phyloP scores from a whole-genome alignment of 257 asterid genomes.

The Lycium ferocissimum region DNA sequence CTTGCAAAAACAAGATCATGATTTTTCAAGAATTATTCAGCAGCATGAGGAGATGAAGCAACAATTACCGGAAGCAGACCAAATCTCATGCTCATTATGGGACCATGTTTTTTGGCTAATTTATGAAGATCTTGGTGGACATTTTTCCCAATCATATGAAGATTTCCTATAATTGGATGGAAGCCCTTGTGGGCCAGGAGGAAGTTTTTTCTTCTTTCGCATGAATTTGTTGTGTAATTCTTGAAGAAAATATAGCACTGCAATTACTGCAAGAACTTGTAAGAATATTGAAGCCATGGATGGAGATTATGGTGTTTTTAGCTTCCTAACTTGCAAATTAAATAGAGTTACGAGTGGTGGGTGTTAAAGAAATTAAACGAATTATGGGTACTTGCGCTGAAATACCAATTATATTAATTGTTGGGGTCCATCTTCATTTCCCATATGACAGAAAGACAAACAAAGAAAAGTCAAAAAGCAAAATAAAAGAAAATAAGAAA shows the following conservation, averaged over 20 bases:
- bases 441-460: too few species aligned
- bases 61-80: slow-evolving; percentile 25
- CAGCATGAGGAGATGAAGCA: slow-evolving; percentile 39
- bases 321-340: background rate
- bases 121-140: slow-evolving; percentile 30
- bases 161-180: background rate
- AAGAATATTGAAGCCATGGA: background rate
- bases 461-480: too few species aligned
- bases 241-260: background rate
- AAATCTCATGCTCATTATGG: slow-evolving; percentile 34
- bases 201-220: too few species aligned
- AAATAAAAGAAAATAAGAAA: too few species aligned
- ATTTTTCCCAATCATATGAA: slow-evolving; percentile 34
- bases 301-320: background rate
- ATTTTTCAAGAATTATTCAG: slow-evolving; percentile 35
- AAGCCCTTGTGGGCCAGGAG: too few species aligned
- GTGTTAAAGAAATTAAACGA: too few species aligned
- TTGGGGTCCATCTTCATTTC: too few species aligned
- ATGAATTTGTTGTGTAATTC: too few species aligned
- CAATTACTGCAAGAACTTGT: background rate
- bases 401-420: too few species aligned
- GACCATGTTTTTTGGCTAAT: slow-evolving; percentile 31
- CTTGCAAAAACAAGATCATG: slow-evolving; percentile 34
- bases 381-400: too few species aligned
- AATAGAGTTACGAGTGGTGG: background rate